A percentile compares a stretch with the other conserved stretches of the same genome.
Conservation (phyloP, 108 stramenopile species). For the Nitzschia sp. region DNA sequence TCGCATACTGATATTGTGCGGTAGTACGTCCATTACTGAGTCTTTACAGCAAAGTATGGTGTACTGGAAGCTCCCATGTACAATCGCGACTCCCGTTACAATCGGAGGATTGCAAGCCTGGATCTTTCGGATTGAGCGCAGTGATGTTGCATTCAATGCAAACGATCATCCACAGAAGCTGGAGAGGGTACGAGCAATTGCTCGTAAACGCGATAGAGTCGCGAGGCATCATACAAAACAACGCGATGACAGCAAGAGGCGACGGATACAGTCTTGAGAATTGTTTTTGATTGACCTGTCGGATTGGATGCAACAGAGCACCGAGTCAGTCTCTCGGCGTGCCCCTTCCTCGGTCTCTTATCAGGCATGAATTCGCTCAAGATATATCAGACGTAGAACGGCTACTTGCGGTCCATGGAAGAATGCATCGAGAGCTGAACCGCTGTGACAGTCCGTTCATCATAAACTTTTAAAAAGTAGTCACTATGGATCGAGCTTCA, state of each 20-base stretch:
- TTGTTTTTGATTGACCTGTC: too few species aligned
- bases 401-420: too few species aligned
- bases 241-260: slow-evolving; percentile 6
- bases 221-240: slow-evolving; percentile 12
- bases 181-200: slow-evolving; percentile 19
- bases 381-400: too few species aligned
- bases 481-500: too few species aligned
- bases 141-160: slow-evolving; percentile 1
- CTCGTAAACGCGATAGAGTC: slow-evolving; percentile 14
- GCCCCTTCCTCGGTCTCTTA: too few species aligned
- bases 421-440: too few species aligned
- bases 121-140: slow-evolving; percentile 40
- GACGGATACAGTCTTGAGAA: slow-evolving; percentile 10
- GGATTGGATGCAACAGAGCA: too few species aligned
- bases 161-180: slow-evolving; percentile 4
- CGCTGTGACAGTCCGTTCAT: too few species aligned
- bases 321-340: too few species aligned
- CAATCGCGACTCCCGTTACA: slow-evolving; percentile 57
- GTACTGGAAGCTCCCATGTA: slow-evolving; percentile 40
- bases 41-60: not conserved
- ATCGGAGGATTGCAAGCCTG: slow-evolving; percentile 67
- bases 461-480: too few species aligned
- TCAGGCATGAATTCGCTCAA: too few species aligned
- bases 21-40: slow-evolving; percentile 14
- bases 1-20: slow-evolving; percentile 53